A percentile compares a stretch with the other conserved stretches of the same genome.
Conservation (phyloP, 1,284 basidiomycete species). For the Fistulina hepatica region DNA sequence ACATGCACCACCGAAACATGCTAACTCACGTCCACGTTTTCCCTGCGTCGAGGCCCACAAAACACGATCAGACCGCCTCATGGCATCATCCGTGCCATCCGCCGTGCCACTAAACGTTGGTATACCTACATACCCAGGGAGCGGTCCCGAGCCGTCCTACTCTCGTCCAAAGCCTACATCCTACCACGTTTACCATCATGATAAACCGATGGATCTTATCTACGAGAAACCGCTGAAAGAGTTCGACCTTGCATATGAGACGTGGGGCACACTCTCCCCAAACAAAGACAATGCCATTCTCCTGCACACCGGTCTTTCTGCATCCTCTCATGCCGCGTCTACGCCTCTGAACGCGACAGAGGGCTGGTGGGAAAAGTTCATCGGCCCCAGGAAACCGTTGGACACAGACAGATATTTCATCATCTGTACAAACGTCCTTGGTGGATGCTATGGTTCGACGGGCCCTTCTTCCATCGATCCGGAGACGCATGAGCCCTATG, state of each 20-base stretch:
- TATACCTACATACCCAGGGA: constrained; percentile 18
- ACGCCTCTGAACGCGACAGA: constrained; percentile 67
- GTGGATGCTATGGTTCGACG: constrained; percentile 95
- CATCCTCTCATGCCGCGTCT: constrained; percentile 91
- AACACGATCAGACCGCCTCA: constrained; percentile 12
- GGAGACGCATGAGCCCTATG: constrained; percentile 62
- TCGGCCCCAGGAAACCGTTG: constrained; percentile 87
- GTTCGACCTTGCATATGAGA: constrained; percentile 92
- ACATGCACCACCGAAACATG: background rate
- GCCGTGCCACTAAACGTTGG: constrained; percentile 4
- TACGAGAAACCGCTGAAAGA: constrained; percentile 69
- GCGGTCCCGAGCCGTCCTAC: constrained; percentile 70
- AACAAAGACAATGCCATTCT: constrained; percentile 83
- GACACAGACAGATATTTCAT: constrained; percentile 92
- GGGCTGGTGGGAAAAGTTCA: constrained; percentile 99
- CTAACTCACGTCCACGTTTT: constrained; percentile 9
- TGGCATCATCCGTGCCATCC: constrained; percentile 7
- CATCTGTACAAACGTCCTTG: constrained; percentile 95
- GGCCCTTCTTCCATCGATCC: constrained; percentile 81
- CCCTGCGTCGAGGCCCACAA: constrained; percentile 16
- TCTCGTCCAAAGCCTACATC: constrained; percentile 61
- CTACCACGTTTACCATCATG: constrained; percentile 58
- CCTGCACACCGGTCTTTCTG: constrained; percentile 93
- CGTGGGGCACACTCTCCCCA: constrained; percentile 86
- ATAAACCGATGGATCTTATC: constrained; percentile 54